Evolutionary conservation across 345 rosid species (phyloP), one percentile per base, ranked within the genome.

Genomic region (Durio zibethinus): DNA sequence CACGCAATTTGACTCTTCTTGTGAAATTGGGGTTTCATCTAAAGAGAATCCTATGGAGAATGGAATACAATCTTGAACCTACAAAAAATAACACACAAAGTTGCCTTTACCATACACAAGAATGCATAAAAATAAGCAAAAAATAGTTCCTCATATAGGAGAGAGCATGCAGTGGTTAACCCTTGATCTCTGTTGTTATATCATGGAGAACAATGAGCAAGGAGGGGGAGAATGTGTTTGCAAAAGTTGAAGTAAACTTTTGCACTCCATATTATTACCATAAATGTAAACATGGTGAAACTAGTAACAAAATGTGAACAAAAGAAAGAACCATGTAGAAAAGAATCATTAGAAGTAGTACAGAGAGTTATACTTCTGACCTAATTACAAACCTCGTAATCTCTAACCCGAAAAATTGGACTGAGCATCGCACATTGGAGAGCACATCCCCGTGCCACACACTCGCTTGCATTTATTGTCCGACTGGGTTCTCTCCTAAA

Each of bases 21-120:
- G 84, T 72, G 78, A 72, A 77, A 90, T 84, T 48, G 84, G 87
- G 76, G 87, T 90, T 83, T 83, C 80, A 50, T 89, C 88, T 48
- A 84, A 89, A 31, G 87, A 87, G 76, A 89, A 85, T 73, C 94
- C 93, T 54, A 92, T 64, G 36, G 94, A 85, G 84, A 88, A 90
- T 78, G 94, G 93, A 70, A 83, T 82, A 48, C 88, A 87, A 92
- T 92, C 97, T 83, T 92, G 91, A 88, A 92, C 94, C 97, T 90
- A 86, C 74, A 75, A 81, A 40, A 66, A 16, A 15, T 0, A 4
- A 38, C 15, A 21, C 0, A 25, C 48, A 65, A 64, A 65, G 10
- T 40, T 66, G 25, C 71, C 18, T 4, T 66, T 40, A 66, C 29
- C 5, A 9, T 35, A 18, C 1, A 1, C 11, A 9, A 35, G 2